These are phyloP conservation scores for Conringia planisiliqua DNA, from an alignment of 345 rosid genomes.

Conservation along the genomic window DNA sequence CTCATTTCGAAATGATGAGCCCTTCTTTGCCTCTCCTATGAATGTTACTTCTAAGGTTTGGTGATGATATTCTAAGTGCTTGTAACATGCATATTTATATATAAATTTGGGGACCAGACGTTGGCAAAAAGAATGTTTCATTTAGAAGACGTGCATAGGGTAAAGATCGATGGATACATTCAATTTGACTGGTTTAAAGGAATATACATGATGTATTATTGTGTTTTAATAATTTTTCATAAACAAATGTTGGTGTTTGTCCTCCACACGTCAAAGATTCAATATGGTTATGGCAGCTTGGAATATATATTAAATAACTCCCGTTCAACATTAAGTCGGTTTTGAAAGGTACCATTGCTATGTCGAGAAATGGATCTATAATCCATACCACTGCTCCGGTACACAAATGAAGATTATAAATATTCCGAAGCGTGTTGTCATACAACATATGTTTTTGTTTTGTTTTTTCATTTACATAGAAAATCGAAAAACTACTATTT, in stretches of 20 bases:
- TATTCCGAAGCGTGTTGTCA: background rate
- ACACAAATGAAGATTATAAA: background rate
- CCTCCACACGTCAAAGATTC: slow-evolving; percentile 16
- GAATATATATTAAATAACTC: background rate
- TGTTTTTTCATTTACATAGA: background rate
- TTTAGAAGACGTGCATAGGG: background rate
- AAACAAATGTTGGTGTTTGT: background rate
- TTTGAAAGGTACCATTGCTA: too few species aligned
- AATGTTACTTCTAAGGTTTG: background rate
- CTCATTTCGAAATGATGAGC: slow-evolving; percentile 10
- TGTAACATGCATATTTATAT: slow-evolving; percentile 17
- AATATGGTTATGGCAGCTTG: background rate
- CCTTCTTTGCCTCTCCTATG: background rate
- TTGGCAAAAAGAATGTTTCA: slow-evolving; percentile 9
- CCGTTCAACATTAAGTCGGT: too few species aligned
- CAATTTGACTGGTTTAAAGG: background rate
- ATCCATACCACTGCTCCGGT: background rate
- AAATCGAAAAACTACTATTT: background rate
- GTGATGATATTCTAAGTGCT: background rate
- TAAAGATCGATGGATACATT: background rate
- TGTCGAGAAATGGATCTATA: too few species aligned
- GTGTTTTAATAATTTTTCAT: background rate
- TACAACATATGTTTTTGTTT: background rate
- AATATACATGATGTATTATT: background rate
- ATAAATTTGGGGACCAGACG: background rate